These are phyloP conservation scores for Zygnema cylindricum DNA, from an alignment of 139 green algal species.

Conservation along the genomic window DNA sequence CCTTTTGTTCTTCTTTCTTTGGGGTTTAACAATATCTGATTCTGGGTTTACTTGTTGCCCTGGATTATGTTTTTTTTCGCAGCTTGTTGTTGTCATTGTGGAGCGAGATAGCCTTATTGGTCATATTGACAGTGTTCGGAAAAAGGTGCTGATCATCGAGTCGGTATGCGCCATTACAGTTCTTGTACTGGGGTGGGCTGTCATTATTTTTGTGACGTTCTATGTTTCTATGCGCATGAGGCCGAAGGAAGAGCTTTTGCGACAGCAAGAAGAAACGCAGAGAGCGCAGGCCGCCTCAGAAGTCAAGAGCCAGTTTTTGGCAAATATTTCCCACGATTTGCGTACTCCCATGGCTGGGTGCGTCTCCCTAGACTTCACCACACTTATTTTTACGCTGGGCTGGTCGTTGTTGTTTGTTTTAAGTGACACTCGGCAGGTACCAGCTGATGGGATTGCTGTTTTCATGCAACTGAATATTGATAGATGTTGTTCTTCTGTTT, in stretches of 20 bases:
- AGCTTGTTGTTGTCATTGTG: constrained; percentile 21
- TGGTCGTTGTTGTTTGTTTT: too few relatives aligned
- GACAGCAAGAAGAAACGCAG: constrained; percentile 34
- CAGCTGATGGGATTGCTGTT: too few relatives aligned
- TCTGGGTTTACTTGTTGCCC: background rate
- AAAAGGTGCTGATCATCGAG: constrained; percentile 14
- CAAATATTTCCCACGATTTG: constrained; percentile 57
- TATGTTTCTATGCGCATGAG: constrained; percentile 28
- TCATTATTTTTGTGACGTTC: constrained; percentile 32
- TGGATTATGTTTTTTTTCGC: background rate
- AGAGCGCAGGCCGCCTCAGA: constrained; percentile 33
- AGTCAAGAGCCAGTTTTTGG: constrained; percentile 59
- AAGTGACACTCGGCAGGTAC: too few relatives aligned
- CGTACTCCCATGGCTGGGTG: constrained; percentile 56
- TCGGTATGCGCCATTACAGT: background rate
- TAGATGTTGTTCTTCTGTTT: too few relatives aligned
- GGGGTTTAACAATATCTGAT: background rate
- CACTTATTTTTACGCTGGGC: too few relatives aligned
- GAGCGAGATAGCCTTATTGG: constrained; percentile 12
- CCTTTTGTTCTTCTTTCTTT: background rate
- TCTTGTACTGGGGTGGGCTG: constrained; percentile 32
- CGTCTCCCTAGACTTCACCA: background rate
- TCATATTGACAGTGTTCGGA: background rate
- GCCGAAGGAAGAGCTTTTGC: constrained; percentile 38
- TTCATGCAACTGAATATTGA: too few relatives aligned